Evolutionary conservation across 805 yeast genomes (phyloP), one percentile per base, ranked within the genome.

Genomic region (Starmerella apis): DNA sequence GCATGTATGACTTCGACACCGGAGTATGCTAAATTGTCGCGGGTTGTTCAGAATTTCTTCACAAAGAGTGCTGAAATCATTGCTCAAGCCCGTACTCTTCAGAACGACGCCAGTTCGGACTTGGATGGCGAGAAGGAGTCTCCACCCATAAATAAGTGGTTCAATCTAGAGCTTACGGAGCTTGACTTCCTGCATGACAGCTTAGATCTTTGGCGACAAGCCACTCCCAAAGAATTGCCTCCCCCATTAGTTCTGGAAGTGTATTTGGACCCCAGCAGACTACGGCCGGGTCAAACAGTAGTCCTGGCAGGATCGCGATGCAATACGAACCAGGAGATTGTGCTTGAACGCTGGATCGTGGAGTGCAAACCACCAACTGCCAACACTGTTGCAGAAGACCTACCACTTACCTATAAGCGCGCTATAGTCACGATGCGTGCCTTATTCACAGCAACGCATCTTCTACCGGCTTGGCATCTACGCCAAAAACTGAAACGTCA

Each of bases 161-260:
- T 71, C 60, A 69, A 68, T 47, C 59, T 70, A 10, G 72, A 69
- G 49, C 52, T 66, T 19, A 66, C 66, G 48, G 74, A 69, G 51
- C 55, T 58, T 16, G 71, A 65, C 45, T 54, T 54, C 11, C 61
- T 66, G 46, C 70, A 72, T 33, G 86, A 80, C n/a, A 85, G 79
- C 36, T 66, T 85, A 45, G 68, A 71, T 48, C 67, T 71, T 3
- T 86, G 95, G 95, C 73, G 72, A 49, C 58, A 59, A 52, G 49
- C 51, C 27, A 39, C 43, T 22, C 49, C 50, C 25, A 54, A 49
- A 18, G 55, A 56, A 19, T 50, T 58, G n/a, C 64, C 80, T 14
- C 86, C 94, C 1, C 95, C 96, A 1, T 71, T 92, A 64, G 84
- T 92, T 14, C 73, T 92, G 23, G 98, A 92, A 63, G 80, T 92